Conservation (phyloP, 441 rosid genomes). For the Adansonia gregorii region DNA sequence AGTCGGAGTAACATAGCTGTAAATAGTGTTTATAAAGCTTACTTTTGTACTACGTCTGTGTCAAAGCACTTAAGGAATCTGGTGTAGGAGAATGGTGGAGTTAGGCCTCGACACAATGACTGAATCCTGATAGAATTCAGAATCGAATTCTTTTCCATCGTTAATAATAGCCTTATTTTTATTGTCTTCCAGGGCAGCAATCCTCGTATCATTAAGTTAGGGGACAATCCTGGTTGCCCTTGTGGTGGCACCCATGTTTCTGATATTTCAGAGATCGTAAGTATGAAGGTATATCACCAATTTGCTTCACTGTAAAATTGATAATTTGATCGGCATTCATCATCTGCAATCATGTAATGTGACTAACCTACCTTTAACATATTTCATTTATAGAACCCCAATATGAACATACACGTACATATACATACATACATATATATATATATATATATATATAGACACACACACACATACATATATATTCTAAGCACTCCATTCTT, state of each 20-base stretch:
- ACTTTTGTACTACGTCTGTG: not conserved
- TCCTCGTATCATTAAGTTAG: conserved; percentile 75
- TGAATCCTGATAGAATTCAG: not conserved
- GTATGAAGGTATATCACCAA: conserved; percentile 58
- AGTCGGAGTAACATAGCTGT: too few relatives aligned
- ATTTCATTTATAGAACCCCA: not conserved
- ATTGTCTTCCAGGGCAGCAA: conserved; percentile 60
- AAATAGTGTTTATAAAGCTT: not conserved
- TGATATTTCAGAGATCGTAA: conserved; percentile 66
- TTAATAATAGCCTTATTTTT: conserved; percentile 12
- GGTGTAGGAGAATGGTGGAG: not conserved
- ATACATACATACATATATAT: too few relatives aligned
- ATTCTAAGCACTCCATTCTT: not conserved
- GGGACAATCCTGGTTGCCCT: conserved; percentile 68
- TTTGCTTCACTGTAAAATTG: not conserved
- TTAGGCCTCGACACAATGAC: not conserved
- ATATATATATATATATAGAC: too few relatives aligned
- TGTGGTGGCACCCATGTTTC: conserved; percentile 90
- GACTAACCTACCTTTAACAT: not conserved
- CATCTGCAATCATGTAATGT: conserved; percentile 2
- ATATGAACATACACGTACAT: not conserved
- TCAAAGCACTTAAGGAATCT: not conserved
- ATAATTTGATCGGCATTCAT: conserved; percentile 17
- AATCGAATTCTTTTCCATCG: not conserved
- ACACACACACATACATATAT: too few relatives aligned